Base-by-base conservation (phyloP, 2,329 filamentous ascomycete genomes). In the Cadophora malorum region DNA sequence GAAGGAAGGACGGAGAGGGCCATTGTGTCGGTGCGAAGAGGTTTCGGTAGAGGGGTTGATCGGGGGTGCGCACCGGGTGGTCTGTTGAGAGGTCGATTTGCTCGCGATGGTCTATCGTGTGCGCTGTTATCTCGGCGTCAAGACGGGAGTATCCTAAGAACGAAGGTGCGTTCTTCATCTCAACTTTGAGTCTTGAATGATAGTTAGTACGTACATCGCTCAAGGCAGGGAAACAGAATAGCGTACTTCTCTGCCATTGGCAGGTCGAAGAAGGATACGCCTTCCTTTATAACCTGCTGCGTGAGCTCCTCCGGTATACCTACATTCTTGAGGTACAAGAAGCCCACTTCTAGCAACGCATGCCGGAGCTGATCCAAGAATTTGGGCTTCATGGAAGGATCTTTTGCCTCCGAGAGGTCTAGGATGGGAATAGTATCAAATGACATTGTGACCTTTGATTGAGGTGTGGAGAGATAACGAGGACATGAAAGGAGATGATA, bases 1-100 rank as follows among this genome's bases (percentile, higher is more conserved):
- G 92, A 1, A 95, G 82, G 45, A 84, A 80, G 0, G 80, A 73
- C 16, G 85, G 78, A 0, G 88, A 86, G 0, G 93, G 93, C 93
- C 93, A 97, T 81, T 95, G 92, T 76, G 88, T 90, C 0, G 88
- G 92, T n/a, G 88, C 90, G 9, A 92, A 84, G 19, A 96, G 85
- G 78, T 95, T 92, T 77, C 92, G 83, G 78, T 94, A 91, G 1
- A 86, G 80, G 0, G 93, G 93, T 38, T 89, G 87, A 28, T 80
- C 81, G 0, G 89, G 83, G 0, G 79, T 80, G 0, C 91, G 92
- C 1, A 90, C 61, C 0, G 89, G 83, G 74, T 96, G 92, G 63
- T 92, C 89, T 0, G 93, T 96, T 0, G 91, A 93, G 63, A 97
- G 85, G 79, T 97, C 93, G 70, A 96, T 90, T 78, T 97, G 93